Base-by-base conservation (phyloP, 2,329 filamentous ascomycete genomes). In the Ophiosphaerella narmari region DNA sequence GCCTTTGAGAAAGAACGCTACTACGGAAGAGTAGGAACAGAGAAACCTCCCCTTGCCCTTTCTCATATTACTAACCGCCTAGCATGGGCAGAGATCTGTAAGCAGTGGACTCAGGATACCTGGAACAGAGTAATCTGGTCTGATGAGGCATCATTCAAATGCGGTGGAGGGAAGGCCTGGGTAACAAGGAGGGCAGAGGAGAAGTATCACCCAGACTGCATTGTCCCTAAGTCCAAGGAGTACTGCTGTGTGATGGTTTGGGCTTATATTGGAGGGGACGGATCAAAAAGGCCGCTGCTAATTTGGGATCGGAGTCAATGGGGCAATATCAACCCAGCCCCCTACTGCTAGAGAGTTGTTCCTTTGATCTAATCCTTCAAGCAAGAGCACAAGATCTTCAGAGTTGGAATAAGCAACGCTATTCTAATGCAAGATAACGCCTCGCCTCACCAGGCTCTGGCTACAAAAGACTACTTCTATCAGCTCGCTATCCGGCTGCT, bases 401-500 rank as follows among this genome's bases (percentile, higher is more conserved):
- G 40, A 14, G 40, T 43, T 13, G 40, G 40, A 5, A 21, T 43
- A 18, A 29, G 24, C 40, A 43, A 43, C 40, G 42, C 42, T 45
- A 39, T 50, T 24, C 31, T 38, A 36, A 50, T 50, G 34, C 32
- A 50, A 37, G 47, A 50, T 41, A 26, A 26, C 21, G 35, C 41
- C 11, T 39, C 47, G 33, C 9, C 36, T 36, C 45, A 48, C 26
- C 31, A 12, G n/a, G 36, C 45, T 14, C 4, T 12, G 4, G 31
- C 32, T 14, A 48, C 45, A 12, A 48, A 7, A 13, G 4, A 12
- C 11, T 2, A 9, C 29, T 29, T 24, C n/a, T 8, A 48, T 21
- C 31, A 26, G 16, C 16, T 16, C 14, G 31, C 14, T 29, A 48
- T 36, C n/a, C 14, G 21, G 7, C 36, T n/a, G 31, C 13, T 35